phyloP scores from a whole-genome alignment of 768 basidiomycete species.

The Hygrophoropsis aurantiaca region DNA sequence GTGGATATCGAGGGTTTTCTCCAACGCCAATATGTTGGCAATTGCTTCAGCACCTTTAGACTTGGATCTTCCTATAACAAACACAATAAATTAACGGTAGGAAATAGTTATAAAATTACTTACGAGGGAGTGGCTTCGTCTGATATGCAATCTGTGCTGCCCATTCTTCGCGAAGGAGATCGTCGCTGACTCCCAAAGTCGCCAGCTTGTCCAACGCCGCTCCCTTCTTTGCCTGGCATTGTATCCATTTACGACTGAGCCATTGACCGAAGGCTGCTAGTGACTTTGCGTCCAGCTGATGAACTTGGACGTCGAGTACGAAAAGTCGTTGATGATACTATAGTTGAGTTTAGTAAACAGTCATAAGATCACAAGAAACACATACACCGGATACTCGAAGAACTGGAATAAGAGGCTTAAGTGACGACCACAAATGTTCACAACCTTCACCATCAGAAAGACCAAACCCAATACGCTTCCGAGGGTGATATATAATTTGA shows the following conservation, averaged over 20 bases:
- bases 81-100: neutral
- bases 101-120: neutral
- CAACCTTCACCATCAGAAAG: too few relatives aligned
- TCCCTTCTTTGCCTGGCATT: too few relatives aligned
- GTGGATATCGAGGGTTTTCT: neutral
- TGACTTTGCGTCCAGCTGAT: neutral
- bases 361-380: too few relatives aligned
- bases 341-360: neutral
- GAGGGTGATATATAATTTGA: conserved; percentile 34
- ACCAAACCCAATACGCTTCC: conserved; percentile 22
- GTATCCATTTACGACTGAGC: conserved; percentile 1
- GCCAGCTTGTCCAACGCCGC: neutral
- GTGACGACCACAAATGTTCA: conserved; percentile 34
- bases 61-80: neutral
- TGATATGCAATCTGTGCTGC: conserved; percentile 3
- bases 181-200: neutral
- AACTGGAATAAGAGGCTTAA: conserved; percentile 19
- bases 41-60: conserved; percentile 1
- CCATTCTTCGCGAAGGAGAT: too few relatives aligned
- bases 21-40: conserved; percentile 1
- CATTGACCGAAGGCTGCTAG: conserved; percentile 4
- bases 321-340: conserved; percentile 11
- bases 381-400: conserved; percentile 18
- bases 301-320: conserved; percentile 9
- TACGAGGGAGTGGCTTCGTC: neutral